phyloP scores from a whole-genome alignment of 2,329 filamentous ascomycete genomes.

The Dothideomycetidae sp. region DNA sequence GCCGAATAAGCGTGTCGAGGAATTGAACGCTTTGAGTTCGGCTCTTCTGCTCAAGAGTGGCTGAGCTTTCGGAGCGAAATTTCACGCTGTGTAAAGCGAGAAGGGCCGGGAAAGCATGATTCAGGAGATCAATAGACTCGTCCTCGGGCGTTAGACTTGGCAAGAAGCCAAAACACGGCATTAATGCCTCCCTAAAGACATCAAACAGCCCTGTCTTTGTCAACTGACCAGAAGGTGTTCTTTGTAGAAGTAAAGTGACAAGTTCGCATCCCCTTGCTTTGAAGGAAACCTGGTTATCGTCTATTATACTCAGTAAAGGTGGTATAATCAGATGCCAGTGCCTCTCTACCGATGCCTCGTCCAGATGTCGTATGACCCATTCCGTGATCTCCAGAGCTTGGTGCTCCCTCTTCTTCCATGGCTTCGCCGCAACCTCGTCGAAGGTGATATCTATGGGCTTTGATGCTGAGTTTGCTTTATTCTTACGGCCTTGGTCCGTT shows the following conservation, averaged over 20 bases:
- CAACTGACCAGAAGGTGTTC: conserved; percentile 41
- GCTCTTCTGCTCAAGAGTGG: conserved; percentile 15
- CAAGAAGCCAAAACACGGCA: conserved; percentile 60
- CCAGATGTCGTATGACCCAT: conserved; percentile 44
- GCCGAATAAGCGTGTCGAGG: conserved; percentile 32
- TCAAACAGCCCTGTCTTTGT: conserved; percentile 48
- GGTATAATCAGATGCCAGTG: conserved; percentile 58
- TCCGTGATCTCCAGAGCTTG: conserved; percentile 39
- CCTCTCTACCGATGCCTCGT: conserved; percentile 37
- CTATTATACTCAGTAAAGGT: conserved; percentile 52
- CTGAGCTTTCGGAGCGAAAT: conserved; percentile 2
- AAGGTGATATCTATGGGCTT: conserved; percentile 23
- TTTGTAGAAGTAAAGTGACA: conserved; percentile 40
- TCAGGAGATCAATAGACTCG: conserved; percentile 52
- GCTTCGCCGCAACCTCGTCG: conserved; percentile 34
- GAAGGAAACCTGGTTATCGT: conserved; percentile 43
- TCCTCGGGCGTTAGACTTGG: conserved; percentile 61
- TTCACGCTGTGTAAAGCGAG: conserved; percentile 37
- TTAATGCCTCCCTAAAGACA: conserved; percentile 54
- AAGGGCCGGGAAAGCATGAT: conserved; percentile 52
- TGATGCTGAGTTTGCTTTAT: conserved; percentile 30
- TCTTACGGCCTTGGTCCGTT: conserved; percentile 44
- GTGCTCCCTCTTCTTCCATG: conserved; percentile 41
- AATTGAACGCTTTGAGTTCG: conserved; percentile 18
- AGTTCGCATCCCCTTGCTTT: conserved; percentile 44